Conservation (phyloP, 1,139 yeast genomes). For the Barnettozyma hawaiiensis region DNA sequence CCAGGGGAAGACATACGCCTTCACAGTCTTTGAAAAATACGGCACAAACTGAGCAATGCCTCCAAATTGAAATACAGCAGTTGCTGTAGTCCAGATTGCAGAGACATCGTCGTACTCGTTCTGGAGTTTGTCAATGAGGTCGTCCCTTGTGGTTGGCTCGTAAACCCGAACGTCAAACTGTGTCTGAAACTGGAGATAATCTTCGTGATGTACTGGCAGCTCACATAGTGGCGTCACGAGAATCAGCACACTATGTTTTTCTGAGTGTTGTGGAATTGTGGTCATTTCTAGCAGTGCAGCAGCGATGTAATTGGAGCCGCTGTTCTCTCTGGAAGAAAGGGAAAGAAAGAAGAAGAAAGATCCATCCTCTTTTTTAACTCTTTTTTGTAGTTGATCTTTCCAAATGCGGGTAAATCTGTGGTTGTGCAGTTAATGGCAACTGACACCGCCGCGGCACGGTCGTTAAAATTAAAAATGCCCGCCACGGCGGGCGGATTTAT, state of each 20-base stretch:
- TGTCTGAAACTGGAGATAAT: slow-evolving; percentile 14
- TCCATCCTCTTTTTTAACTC: neutral
- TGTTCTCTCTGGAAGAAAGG: neutral
- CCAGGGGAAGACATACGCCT: slow-evolving; percentile 58
- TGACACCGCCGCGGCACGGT: no score
- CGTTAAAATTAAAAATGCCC: no score
- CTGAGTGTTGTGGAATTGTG: no score
- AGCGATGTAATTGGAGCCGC: no score
- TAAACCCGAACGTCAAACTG: slow-evolving; percentile 9
- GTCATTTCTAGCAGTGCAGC: no score
- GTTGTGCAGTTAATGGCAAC: neutral
- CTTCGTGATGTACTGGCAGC: slow-evolving; percentile 22
- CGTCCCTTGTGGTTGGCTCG: slow-evolving; percentile 20
- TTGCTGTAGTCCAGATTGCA: slow-evolving; percentile 55
- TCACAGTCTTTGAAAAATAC: slow-evolving; percentile 46
- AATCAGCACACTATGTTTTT: slow-evolving; percentile 9
- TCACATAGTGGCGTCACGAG: slow-evolving; percentile 14
- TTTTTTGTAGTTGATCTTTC: neutral
- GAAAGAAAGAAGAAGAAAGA: neutral
- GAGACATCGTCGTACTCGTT: slow-evolving; percentile 31
- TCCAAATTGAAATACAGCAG: slow-evolving; percentile 54
- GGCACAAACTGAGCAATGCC: slow-evolving; percentile 46
- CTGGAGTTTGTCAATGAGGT: slow-evolving; percentile 23
- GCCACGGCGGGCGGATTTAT: no score
- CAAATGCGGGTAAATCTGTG: neutral